Evolutionary conservation across 1,284 basidiomycete species (phyloP), one percentile per base, ranked within the genome.

Genomic region (Malassezia equina): DNA sequence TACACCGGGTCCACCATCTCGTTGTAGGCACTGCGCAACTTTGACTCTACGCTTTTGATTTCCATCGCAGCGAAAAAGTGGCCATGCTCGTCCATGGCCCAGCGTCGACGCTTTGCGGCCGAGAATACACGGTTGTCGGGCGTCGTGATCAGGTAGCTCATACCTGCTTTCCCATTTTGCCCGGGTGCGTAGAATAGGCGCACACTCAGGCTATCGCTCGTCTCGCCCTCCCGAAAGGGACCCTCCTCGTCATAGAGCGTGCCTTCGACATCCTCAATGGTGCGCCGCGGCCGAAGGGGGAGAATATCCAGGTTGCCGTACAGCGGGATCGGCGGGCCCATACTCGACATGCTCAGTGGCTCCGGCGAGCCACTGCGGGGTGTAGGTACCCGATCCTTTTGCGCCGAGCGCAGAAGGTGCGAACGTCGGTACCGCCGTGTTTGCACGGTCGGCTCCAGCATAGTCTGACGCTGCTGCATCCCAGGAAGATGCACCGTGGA

Each of bases 11-110:
- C 69, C 15, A 24, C 24, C 13, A 25, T 23, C 15, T 47, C 55
- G 17, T 27, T n/a, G 23, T 42, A 23, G 9, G 64, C 67, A 3
- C 58, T 56, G 9, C 60, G 55, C 12, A 73, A 34, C 60, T 73
- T 73, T 4, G 65, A 64, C 47, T 73, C 66, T 47, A 71, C 66
- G 32, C 60, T 63, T 53, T 71, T 73, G 61, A 73, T 69, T 52
- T 73, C 70, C 70, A 73, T 71, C 25, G 70, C 70, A 3, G 70
- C 70, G 41, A 69, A 73, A 51, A 73, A 73, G 52, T 62, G 54
- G 24, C 70, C 70, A 3, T 53, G 45, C 24, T 62, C 57, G 47
- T 73, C 70, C 70, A 73, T 73, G 7, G 70, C 70, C 70, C 70
- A 73, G 21, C 70, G 49, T 3, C 70, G 52, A 42, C 71, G 52